Base-by-base conservation (phyloP, 805 yeast genomes). In the Saccharomycopsis fermentans region DNA sequence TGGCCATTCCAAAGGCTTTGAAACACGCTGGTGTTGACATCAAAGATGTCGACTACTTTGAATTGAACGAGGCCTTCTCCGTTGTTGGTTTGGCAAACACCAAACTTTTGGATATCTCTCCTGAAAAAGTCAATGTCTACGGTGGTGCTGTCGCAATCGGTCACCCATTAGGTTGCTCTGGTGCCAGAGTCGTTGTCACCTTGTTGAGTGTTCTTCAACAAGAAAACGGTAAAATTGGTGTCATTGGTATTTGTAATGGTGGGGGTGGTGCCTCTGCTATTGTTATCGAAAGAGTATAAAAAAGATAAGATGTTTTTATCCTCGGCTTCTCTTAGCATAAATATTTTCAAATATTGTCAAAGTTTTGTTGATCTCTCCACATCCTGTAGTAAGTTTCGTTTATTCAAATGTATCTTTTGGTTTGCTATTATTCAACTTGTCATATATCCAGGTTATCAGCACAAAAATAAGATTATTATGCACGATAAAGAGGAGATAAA, bases 181-280 rank as follows among this genome's bases (percentile, higher is more conserved):
- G 97, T 73, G 95, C 96, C 53, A 82, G 97, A 79, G 81, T 94
- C 68, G 82, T 94, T 59, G 91, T 89, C 65, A 94, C 99, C 32
- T 80, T 94, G 72, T 68, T 83, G 60, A 81, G 90, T 55, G 90
- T 91, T 17, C 81, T 94, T 69, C 65, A 73, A 40, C 97, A 92
- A 76, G 98, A 94, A 78, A 74, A 74, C 58, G 95, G 92, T 66
- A 89, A 86, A 76, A 73, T 84, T 65, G 99, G 99, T 72, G 90
- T 83, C 65, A 97, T 97, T 67, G 97, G 90, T 72, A 86, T 94
- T 70, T 94, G 99, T 81, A 94, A 94, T 73, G 99, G 99, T 78
- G 99, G 99, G 69, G 99, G 99, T 71, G 99, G 99, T 71, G 98
- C 97, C 55, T 86, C 96, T 58, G 85, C 98, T 27, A 77, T 94